These are phyloP conservation scores for Xylaria intraflava DNA, from an alignment of 495 filamentous ascomycete genomes.

Conservation along the genomic window DNA sequence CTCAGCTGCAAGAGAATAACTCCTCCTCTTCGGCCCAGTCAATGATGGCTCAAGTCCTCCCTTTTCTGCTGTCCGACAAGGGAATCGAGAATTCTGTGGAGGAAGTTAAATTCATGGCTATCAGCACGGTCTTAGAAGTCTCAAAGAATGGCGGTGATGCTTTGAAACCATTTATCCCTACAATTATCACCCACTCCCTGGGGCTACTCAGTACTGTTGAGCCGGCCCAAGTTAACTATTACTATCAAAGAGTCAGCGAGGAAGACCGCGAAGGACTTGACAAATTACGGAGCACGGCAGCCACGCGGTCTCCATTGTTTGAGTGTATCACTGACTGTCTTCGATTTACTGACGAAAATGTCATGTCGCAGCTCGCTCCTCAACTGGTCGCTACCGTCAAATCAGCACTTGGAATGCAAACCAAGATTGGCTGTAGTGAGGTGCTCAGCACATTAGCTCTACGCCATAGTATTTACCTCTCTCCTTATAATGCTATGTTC, in stretches of 20 bases:
- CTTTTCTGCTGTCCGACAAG: constrained; percentile 82
- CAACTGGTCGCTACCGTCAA: constrained; percentile 72
- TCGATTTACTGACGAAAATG: constrained; percentile 69
- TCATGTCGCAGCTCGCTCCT: constrained; percentile 66
- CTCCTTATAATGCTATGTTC: constrained; percentile 69
- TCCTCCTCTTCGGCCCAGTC: constrained; percentile 61
- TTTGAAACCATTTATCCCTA: constrained; percentile 71
- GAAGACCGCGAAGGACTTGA: constrained; percentile 85
- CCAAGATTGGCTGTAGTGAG: constrained; percentile 82
- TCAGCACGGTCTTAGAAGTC: constrained; percentile 74
- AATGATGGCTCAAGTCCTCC: constrained; percentile 77
- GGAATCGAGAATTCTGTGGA: constrained; percentile 81
- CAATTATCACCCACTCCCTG: constrained; percentile 73
- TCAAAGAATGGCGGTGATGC: constrained; percentile 74
- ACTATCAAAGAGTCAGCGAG: constrained; percentile 81
- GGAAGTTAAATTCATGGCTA: constrained; percentile 71
- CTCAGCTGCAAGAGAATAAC: constrained; percentile 74
- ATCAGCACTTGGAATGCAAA: constrained; percentile 79
- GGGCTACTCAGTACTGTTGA: constrained; percentile 79
- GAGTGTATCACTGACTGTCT: constrained; percentile 89
- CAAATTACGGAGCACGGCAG: constrained; percentile 67
- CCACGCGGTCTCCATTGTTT: constrained; percentile 82
- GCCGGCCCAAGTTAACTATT: constrained; percentile 78
- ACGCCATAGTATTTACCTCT: constrained; percentile 63
- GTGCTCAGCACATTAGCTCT: constrained; percentile 84